Conservation (phyloP, 1,284 basidiomycete genomes). For the Heterobasidion occidentale region DNA sequence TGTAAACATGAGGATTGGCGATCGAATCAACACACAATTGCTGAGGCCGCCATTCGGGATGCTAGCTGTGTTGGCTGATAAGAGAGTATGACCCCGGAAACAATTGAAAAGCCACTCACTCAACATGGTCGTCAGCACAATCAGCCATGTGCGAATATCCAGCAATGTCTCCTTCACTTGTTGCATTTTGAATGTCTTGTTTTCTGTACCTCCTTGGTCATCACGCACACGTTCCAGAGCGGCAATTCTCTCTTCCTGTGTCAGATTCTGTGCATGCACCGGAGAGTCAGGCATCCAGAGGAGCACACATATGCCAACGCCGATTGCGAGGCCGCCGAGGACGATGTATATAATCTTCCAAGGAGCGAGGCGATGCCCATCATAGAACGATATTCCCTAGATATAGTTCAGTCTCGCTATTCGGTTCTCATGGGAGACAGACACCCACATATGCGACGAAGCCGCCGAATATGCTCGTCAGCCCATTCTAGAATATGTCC, state of each 20-base stretch:
- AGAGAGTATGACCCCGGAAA: too few relatives aligned
- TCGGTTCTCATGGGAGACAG: background rate
- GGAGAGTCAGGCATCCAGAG: slow-evolving; percentile 63
- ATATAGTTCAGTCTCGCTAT: background rate
- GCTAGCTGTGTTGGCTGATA: slow-evolving; percentile 29
- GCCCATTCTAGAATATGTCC: slow-evolving; percentile 34
- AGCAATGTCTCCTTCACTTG: slow-evolving; percentile 50
- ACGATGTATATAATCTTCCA: slow-evolving; percentile 60
- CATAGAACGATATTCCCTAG: slow-evolving; percentile 52
- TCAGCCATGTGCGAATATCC: slow-evolving; percentile 59
- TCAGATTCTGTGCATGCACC: slow-evolving; percentile 49
- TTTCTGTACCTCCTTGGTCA: slow-evolving; percentile 58
- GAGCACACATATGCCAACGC: slow-evolving; percentile 49
- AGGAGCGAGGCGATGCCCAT: slow-evolving; percentile 36
- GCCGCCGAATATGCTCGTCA: slow-evolving; percentile 58
- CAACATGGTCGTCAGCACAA: slow-evolving; percentile 48
- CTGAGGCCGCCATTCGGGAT: slow-evolving; percentile 60
- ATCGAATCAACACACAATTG: slow-evolving; percentile 40
- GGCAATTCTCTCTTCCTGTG: slow-evolving; percentile 52
- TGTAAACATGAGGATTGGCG: background rate
- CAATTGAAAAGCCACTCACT: slow-evolving; percentile 31
- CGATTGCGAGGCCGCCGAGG: slow-evolving; percentile 51
- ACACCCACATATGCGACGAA: slow-evolving; percentile 52
- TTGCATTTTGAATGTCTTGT: slow-evolving; percentile 51
- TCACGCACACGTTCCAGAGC: slow-evolving; percentile 61